Evolutionary conservation across 345 rosid species (phyloP), one percentile per base, ranked within the genome.

Genomic region (Eucalyptus guilfoylei): DNA sequence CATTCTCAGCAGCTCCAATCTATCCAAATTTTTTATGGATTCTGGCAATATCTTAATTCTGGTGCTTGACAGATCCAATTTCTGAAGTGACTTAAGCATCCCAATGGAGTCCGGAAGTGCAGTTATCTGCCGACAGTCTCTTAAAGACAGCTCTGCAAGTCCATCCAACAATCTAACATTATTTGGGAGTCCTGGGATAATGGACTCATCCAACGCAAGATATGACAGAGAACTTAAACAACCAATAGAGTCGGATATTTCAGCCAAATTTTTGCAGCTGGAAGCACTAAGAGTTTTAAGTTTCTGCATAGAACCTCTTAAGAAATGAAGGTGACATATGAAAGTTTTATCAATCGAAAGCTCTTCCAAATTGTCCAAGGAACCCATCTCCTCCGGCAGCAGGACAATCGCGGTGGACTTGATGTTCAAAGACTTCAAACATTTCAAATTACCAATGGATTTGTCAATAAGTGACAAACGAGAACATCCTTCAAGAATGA

Each of bases 351-450:
- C 69, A 30, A 62, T 62, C 16, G 30, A 62, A 30, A 62, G 69
- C 69, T 62, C 69, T 62, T 62, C 6, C 69, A 62, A 62, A 62
- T 62, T 62, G 13, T 30, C 4, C 34, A 62, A 30, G 17, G 9
- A 6, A 62, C 16, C 69, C 69, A 30, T 62, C 69, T 62, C 69
- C 1, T 62, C 13, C 0, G 69, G 69, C 3, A 62, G 34, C 16
- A 30, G 69, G 9, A 4, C 8, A 62, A 62, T 62, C 5, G 0
- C 17, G 12, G 69, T 62, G 54, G 49, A 44, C 87, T 42, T 88
- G 69, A 88, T 50, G 83, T 88, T 88, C 64, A 88, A 80, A 10
- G 49, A 88, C 72, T 49, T 49, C 16, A 88, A 88, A 52, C 30
- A 0, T 55, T 88, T 80, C 37, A 88, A 48, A 50, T 80, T 80